Conservation (phyloP, 805 yeast species). For the Starmerella gropengiesseri region DNA sequence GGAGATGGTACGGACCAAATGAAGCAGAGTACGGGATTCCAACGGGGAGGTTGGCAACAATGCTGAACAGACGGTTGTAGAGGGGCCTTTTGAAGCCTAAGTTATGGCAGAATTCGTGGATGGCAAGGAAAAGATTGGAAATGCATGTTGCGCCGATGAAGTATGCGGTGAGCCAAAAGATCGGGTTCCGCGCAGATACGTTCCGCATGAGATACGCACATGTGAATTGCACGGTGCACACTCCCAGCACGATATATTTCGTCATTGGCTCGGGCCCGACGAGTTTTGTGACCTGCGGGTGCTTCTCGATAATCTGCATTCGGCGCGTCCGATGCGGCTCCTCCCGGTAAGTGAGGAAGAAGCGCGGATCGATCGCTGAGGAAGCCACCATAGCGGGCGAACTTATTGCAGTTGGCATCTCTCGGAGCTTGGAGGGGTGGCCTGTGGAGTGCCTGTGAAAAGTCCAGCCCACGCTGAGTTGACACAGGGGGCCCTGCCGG, state of each 20-base stretch:
- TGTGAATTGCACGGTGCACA: slow-evolving; percentile 56
- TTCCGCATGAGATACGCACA: slow-evolving; percentile 53
- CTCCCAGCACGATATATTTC: slow-evolving; percentile 57
- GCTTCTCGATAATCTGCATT: slow-evolving; percentile 55
- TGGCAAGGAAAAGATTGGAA: slow-evolving; percentile 75
- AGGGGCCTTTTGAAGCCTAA: slow-evolving; percentile 69
- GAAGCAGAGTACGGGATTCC: slow-evolving; percentile 87
- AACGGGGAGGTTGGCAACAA: slow-evolving; percentile 70
- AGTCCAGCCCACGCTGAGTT: too few species aligned
- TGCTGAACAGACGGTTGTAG: slow-evolving; percentile 65
- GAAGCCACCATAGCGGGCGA: not conserved
- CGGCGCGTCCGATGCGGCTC: slow-evolving; percentile 76
- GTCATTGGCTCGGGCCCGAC: slow-evolving; percentile 82
- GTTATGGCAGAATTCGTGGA: slow-evolving; percentile 82
- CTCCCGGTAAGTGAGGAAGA: slow-evolving; percentile 70
- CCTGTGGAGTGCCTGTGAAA: not conserved
- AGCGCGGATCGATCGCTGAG: slow-evolving; percentile 27
- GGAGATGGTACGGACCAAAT: slow-evolving; percentile 79
- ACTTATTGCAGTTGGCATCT: not conserved
- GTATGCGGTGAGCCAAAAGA: slow-evolving; percentile 56
- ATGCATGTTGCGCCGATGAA: slow-evolving; percentile 75
- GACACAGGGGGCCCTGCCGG: too few species aligned
- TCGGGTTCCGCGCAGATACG: slow-evolving; percentile 41
- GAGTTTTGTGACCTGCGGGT: slow-evolving; percentile 70
- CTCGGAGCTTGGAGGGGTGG: not conserved